These are phyloP conservation scores for Glaciozyma antarctica DNA, from an alignment of 768 basidiomycete species.

Conservation along the genomic window DNA sequence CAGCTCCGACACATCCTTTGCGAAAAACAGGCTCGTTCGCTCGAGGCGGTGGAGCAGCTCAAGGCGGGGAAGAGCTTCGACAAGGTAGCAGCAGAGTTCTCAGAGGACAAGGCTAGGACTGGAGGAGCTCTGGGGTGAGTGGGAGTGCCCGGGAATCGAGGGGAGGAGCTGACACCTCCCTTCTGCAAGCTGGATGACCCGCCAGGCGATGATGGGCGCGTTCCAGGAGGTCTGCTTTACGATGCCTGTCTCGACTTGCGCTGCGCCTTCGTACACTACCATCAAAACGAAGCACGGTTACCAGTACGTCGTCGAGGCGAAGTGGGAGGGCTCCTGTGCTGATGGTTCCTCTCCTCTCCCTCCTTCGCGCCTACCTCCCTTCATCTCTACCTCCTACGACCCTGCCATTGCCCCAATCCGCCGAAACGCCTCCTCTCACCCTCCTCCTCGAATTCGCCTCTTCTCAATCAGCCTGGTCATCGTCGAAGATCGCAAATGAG, in stretches of 20 bases:
- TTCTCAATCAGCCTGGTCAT: slow-evolving; percentile 14
- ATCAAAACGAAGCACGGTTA: slow-evolving; percentile 23
- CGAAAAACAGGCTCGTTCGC: slow-evolving; percentile 13
- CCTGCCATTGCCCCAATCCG: background rate
- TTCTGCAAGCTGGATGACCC: slow-evolving; percentile 16
- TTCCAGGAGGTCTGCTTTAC: slow-evolving; percentile 19
- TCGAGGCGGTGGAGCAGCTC: background rate
- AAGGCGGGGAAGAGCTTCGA: slow-evolving; percentile 21
- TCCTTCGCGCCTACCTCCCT: background rate
- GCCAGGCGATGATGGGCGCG: slow-evolving; percentile 8
- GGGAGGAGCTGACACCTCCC: background rate
- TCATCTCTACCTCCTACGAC: background rate
- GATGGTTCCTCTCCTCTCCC: background rate
- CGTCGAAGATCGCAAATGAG: slow-evolving; percentile 26
- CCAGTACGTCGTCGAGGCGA: background rate
- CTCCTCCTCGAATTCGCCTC: background rate
- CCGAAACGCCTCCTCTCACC: background rate
- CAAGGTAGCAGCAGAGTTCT: slow-evolving; percentile 8
- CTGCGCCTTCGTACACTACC: background rate
- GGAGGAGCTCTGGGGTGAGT: slow-evolving; percentile 19
- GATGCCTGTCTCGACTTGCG: slow-evolving; percentile 14
- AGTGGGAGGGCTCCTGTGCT: too few relatives aligned
- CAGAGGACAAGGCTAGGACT: slow-evolving; percentile 22
- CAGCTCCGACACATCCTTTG: slow-evolving; percentile 26
- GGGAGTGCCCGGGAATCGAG: too few relatives aligned